Conservation (phyloP, 140 eudicot genomes). For the Oenanthe javanica region DNA sequence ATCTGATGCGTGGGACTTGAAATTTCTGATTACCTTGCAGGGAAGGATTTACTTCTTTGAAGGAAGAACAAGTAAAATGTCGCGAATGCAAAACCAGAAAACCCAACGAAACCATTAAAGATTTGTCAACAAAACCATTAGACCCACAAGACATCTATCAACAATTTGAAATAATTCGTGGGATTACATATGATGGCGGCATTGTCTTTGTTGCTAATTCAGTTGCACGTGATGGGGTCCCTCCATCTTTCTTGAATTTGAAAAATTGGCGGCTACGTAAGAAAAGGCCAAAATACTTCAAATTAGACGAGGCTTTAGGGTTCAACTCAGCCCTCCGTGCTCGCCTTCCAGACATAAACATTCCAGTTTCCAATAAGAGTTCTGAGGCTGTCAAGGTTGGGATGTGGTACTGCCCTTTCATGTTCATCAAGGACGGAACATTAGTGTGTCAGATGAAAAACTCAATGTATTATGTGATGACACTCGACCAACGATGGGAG, state of each 20-base stretch:
- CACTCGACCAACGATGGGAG: constrained; percentile 77
- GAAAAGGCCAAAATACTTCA: constrained; percentile 36
- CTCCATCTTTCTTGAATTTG: constrained; percentile 48
- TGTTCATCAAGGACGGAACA: constrained; percentile 58
- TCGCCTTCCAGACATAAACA: constrained; percentile 38
- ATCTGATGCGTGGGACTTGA: not conserved
- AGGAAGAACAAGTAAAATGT: not conserved
- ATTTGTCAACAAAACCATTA: constrained; percentile 19
- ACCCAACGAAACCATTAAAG: not conserved
- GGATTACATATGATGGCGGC: not conserved
- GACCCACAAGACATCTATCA: constrained; percentile 50
- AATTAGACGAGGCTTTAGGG: constrained; percentile 50
- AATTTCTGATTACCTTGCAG: not conserved
- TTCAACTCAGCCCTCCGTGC: constrained; percentile 39
- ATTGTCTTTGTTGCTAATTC: constrained; percentile 45
- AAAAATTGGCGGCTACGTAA: constrained; percentile 41
- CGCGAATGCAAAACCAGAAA: not conserved
- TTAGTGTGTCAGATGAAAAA: constrained; percentile 31
- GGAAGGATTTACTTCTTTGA: not conserved
- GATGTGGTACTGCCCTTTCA: constrained; percentile 71
- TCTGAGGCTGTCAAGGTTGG: constrained; percentile 44
- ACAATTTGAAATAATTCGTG: constrained; percentile 40
- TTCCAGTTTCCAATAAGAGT: constrained; percentile 19
- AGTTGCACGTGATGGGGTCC: constrained; percentile 42
- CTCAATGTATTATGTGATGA: constrained; percentile 54